Base-by-base conservation (phyloP, 1,139 yeast genomes). In the Blastobotrys aristatus region DNA sequence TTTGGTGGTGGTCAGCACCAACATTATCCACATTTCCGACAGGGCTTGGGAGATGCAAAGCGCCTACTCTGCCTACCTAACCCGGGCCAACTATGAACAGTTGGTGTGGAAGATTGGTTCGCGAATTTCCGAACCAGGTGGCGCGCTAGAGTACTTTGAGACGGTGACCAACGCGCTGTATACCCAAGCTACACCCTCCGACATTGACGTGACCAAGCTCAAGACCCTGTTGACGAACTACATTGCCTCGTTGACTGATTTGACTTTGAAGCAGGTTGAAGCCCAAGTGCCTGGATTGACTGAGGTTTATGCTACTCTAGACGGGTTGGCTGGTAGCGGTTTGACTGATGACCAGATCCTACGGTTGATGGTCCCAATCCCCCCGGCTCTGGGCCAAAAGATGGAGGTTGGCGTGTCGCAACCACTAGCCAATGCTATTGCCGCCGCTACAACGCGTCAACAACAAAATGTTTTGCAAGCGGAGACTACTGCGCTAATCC, bases 21-120 rank as follows among this genome's bases (percentile, higher is more conserved):
- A 32, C 14, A 17, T 41, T 11, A 21, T 41, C 7, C n/a, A 21
- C 14, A 20, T 32, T 14, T 22, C 44, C 13, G 16, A 17, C 3
- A 31, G 38, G 14, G 30, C 21, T n/a, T 41, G 38, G 38, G 8
- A 32, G 21, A 32, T 41, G 38, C 3, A n/a, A 2, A 31, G 32
- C 22, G 44, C 38, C 2, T 41, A 20, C 22, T 2, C 14, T 14
- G 24, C n/a, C n/a, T 41, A 26, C 30, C 24, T 11, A 16, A 6
- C 6, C 17, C 8, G 34, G 14, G 18, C 33, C 4, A 6, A 13
- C 14, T 14, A 27, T 16, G 42, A 39, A 18, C 21, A 29, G 34
- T 27, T 39, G 33, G n/a, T 27, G 10, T 11, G 16, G 2, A 14
- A 29, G 22, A 18, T 41, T 8, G 20, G 29, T 6, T 16, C 13